Percentiles rank a stretch among this genome's conserved stretches.
phyloP scores from a whole-genome alignment of 192 early-diverging fungal genomes.

The Umbelopsis ramanniana region DNA sequence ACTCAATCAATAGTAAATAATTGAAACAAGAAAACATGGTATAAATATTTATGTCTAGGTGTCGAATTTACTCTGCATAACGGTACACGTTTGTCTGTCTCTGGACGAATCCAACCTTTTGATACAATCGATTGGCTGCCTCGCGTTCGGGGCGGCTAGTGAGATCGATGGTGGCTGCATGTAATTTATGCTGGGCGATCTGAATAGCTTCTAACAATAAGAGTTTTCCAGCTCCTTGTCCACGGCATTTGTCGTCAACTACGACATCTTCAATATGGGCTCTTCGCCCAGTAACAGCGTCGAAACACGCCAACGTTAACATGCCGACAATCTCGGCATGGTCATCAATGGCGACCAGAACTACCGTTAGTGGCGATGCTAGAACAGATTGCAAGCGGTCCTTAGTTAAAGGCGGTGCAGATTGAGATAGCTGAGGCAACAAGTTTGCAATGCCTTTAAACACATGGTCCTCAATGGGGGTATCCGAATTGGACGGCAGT shows the following conservation, averaged over 20 bases:
- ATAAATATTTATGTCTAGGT: background rate
- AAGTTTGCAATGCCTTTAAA: background rate
- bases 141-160: constrained; percentile 52
- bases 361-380: background rate
- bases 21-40: background rate
- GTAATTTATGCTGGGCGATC: constrained; percentile 4
- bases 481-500: background rate
- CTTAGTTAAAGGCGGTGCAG: background rate
- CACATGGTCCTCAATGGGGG: background rate
- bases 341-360: background rate
- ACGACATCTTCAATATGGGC: constrained; percentile 58
- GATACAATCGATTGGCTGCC: constrained; percentile 49
- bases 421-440: constrained; percentile 11
- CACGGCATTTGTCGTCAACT: constrained; percentile 36
- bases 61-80: constrained; percentile 17
- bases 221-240: constrained; percentile 40
- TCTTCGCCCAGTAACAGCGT: constrained; percentile 45
- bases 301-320: constrained; percentile 38
- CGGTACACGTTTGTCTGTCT: constrained; percentile 51
- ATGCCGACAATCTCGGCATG: constrained; percentile 38
- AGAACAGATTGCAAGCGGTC: background rate
- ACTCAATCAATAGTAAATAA: background rate
- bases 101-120: constrained; percentile 49
- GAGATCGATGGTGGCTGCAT: constrained; percentile 43
- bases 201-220: constrained; percentile 39